Evolutionary conservation across 176 grass and related monocot species (phyloP).

Genomic region (Rhipidocladum racemiflorum): DNA sequence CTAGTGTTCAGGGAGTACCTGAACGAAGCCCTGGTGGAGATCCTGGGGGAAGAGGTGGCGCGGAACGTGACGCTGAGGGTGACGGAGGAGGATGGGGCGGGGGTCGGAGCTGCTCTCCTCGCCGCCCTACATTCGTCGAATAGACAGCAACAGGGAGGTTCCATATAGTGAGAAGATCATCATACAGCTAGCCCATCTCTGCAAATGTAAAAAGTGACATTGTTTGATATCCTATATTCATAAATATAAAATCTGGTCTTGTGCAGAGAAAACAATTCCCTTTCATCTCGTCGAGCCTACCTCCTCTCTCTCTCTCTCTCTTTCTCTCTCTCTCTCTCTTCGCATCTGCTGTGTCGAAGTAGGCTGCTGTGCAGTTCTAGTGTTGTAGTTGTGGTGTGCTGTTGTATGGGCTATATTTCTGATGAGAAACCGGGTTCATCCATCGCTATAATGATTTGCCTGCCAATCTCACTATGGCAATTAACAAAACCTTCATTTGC

Average conservation of each 20-base stretch:
- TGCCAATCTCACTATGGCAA: not conserved
- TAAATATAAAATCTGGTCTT: slow-evolving; percentile 66
- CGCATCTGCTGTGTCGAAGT: not conserved
- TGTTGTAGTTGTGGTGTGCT: too few relatives aligned
- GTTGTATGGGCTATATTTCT: not conserved
- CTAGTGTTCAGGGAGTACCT: slow-evolving; percentile 76
- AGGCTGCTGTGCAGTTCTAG: not conserved
- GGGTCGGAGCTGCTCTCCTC: slow-evolving; percentile 66
- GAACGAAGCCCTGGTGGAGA: slow-evolving; percentile 68
- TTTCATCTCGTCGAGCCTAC: too few relatives aligned
- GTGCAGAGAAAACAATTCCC: slow-evolving; percentile 31
- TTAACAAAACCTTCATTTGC: not conserved
- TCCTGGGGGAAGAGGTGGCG: slow-evolving; percentile 75
- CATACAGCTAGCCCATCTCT: slow-evolving; percentile 57
- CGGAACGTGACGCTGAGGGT: slow-evolving; percentile 56
- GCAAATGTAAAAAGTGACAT: slow-evolving; percentile 95
- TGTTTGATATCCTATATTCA: slow-evolving; percentile 78
- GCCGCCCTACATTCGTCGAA: slow-evolving; percentile 65
- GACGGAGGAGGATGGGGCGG: slow-evolving; percentile 66
- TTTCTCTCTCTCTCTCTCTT: too few relatives aligned
- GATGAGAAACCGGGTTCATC: not conserved
- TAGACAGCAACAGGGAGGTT: slow-evolving; percentile 52
- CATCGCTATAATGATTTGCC: not conserved
- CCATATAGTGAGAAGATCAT: slow-evolving; percentile 54
- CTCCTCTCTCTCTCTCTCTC: too few relatives aligned